Percentiles rank a stretch among this genome's conserved stretches.
Conservation (phyloP, 108 stramenopile species). For the Licmophora abbreviata region DNA sequence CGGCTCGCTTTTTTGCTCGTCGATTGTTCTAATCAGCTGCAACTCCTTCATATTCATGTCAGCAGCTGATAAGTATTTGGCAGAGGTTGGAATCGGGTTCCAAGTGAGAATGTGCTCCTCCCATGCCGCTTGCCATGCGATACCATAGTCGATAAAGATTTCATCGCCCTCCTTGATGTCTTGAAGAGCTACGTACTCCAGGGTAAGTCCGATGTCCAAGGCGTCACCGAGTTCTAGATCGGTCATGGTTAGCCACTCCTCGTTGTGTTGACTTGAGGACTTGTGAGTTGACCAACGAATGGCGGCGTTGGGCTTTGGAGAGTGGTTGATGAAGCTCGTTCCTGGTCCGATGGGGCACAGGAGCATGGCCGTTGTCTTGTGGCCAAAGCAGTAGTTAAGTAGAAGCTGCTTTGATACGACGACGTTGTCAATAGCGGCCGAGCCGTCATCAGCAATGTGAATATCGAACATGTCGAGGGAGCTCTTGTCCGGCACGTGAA, state of each 20-base stretch:
- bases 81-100: conserved; percentile 6
- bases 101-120: conserved; percentile 29
- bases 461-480: conserved; percentile 24
- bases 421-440: conserved; percentile 3
- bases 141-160: conserved; percentile 58
- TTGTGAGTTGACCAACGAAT: conserved; percentile 23
- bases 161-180: conserved; percentile 58
- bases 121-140: conserved; percentile 49
- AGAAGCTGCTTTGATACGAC: conserved; percentile 37
- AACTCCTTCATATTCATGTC: conserved; percentile 19
- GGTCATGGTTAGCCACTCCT: conserved; percentile 17
- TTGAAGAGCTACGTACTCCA: conserved; percentile 44
- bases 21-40: conserved; percentile 15
- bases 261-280: conserved; percentile 17
- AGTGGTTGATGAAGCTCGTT: conserved; percentile 60
- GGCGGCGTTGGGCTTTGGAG: conserved; percentile 35
- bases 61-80: conserved; percentile 18
- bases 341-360: conserved; percentile 63
- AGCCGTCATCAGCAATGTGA: not conserved
- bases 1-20: conserved; percentile 19
- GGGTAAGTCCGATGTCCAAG: conserved; percentile 17
- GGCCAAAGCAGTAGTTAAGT: conserved; percentile 73
- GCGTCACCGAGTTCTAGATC: conserved; percentile 17
- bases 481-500: conserved; percentile 53
- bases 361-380: conserved; percentile 35